Conservation (phyloP, 495 filamentous ascomycete genomes). For the Hyaloscypha bicolor region DNA sequence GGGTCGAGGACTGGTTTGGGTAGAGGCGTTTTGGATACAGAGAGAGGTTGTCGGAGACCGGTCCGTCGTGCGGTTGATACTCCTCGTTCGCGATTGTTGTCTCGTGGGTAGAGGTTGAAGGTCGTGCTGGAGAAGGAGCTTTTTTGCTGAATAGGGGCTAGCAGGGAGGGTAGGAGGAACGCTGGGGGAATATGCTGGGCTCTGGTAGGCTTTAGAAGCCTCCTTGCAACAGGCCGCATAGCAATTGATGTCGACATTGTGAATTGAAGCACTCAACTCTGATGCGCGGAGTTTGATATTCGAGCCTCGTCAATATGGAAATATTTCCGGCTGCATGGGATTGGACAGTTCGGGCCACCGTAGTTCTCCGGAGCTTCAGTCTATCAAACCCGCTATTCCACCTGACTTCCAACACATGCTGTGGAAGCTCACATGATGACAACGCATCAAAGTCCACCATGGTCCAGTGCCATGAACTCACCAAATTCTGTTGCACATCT, state of each 20-base stretch:
- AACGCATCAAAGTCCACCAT: background rate
- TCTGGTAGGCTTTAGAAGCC: constrained; percentile 28
- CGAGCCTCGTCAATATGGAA: constrained; percentile 6
- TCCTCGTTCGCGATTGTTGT: constrained; percentile 72
- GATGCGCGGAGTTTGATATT: background rate
- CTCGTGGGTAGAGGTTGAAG: constrained; percentile 46
- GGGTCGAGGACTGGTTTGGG: constrained; percentile 69
- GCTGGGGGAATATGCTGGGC: constrained; percentile 19
- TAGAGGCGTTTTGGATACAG: constrained; percentile 68
- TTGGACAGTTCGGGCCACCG: background rate
- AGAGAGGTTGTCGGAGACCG: constrained; percentile 70
- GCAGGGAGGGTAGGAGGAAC: constrained; percentile 33
- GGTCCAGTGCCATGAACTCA: background rate
- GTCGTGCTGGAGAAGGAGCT: constrained; percentile 42
- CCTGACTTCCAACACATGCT: too few relatives aligned
- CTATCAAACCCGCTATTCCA: too few relatives aligned
- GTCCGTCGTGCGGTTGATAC: constrained; percentile 78
- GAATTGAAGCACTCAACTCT: constrained; percentile 17
- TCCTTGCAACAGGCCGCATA: constrained; percentile 42
- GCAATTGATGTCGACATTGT: constrained; percentile 46
- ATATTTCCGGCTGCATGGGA: constrained; percentile 17
- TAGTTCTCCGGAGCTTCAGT: background rate
- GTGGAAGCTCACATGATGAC: background rate
- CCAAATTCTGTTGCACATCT: constrained; percentile 18
- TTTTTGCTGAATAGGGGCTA: constrained; percentile 16